Evolutionary conservation across 768 basidiomycete species (phyloP), one percentile per base, ranked within the genome.

Genomic region (Phlebiopsis flavidoalba): DNA sequence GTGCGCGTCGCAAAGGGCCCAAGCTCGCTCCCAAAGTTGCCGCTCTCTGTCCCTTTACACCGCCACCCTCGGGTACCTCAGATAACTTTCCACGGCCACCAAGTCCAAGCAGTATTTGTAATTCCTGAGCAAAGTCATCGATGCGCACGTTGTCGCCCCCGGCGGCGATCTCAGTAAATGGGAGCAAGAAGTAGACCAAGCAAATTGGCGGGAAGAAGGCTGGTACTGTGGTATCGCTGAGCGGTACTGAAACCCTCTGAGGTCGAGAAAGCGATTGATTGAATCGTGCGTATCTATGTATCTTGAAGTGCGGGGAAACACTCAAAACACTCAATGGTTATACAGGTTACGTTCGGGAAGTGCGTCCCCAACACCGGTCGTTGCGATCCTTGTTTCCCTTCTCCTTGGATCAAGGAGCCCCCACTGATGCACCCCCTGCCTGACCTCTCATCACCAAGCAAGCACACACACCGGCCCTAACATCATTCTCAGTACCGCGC

Each of bases 1-100:
- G 73, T 15, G 66, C 73, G 12, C 82, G 86, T 64, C 85, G 87
- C 67, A 90, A 82, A 70, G 83, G 80, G 24, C 79, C n/a, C 79
- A 31, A 89, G 84, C 70, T 76, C 82, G 21, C 82, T 86, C 5
- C 92, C 91, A 8, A 81, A 79, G 50, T 83, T 94, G 12, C 90
- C 91, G 0, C 71, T 85, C 24, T 91, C 90, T 11, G 91, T 85
- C 0, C n/a, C n/a, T 93, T 93, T 71, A 82, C 79, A 26, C 84
- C 89, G 0, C 87, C 88, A 24, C 88, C 81, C 72, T 78, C 86
- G 4, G 85, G 86, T 56, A 81, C 83, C 0, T 80, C 80, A 19
- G 89, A 91, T 49, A 75, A 75, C 0, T 91, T 91, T 69, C 88
- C 85, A 1, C 64, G 89, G 10, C 83, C 86, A 8, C 83, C 85